Evolutionary conservation across 208 protist genomes (phyloP), one percentile per base, ranked within the genome.

Genomic region (Lotmaria passim): DNA sequence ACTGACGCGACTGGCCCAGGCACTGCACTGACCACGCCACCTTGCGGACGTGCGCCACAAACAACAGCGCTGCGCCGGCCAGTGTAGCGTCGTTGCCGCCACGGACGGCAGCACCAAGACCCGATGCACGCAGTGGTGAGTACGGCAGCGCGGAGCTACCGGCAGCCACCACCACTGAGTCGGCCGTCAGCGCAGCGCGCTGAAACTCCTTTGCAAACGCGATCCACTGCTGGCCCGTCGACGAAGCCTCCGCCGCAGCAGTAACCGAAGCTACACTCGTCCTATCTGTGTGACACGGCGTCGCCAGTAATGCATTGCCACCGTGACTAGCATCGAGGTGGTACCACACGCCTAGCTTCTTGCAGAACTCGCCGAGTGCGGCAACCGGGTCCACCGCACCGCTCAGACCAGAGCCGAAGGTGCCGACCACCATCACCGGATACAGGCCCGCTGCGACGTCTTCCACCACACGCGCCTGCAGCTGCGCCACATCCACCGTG

Each of bases 321-420:
- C 79, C 80, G 47, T 82, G 70, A 31, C 79, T 80, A 5, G 85
- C 89, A 43, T 93, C 90, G 7, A 93, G 46, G 72, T 95, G 90
- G 38, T 87, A 82, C 87, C 90, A 95, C 28, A 92, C 62, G 4
- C 81, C 85, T 12, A 89, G 66, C 23, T 71, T 72, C 7, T 59
- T 39, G 63, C 90, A 93, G 33, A 92, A 79, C 19, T 67, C 51
- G 0, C 75, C 76, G 10, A 92, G 21, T 34, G 53, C 73, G 0
- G 50, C 59, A 10, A 95, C 69, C 3, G 84, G 86, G 44, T 95
- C 90, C 0, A 91, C 78, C 5, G 81, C 74, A 17, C 78, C 90
- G 38, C 76, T 82, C n/a, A 76, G 73, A 0, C 52, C 59, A 3
- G 78, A 73, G 10, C 86, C 85, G 26, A 87, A 83, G 23, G 81